phyloP scores from a whole-genome alignment of 2,329 filamentous ascomycete genomes.

The Microsporum canis region DNA sequence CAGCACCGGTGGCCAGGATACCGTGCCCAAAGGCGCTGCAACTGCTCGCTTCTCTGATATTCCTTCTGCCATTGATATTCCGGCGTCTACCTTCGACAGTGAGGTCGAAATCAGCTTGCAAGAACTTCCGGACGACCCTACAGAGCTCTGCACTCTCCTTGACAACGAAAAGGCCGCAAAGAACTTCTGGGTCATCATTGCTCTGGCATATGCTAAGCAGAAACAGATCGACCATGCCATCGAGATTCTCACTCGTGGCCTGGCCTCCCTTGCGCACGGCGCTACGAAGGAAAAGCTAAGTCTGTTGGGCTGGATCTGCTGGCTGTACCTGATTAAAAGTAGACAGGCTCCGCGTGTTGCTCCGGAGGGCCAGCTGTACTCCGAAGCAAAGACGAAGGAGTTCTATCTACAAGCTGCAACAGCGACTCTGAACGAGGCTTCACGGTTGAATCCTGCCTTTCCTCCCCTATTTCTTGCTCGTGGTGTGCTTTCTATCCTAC shows the following conservation, averaged over 20 bases:
- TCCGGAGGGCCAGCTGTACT: constrained; percentile 51
- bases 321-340: constrained; percentile 84
- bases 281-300: constrained; percentile 73
- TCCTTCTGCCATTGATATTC: constrained; percentile 52
- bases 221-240: constrained; percentile 77
- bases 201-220: constrained; percentile 92
- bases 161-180: constrained; percentile 89
- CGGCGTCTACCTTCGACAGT: constrained; percentile 49
- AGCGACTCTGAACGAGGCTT: constrained; percentile 85
- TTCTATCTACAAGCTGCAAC: constrained; percentile 87
- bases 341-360: constrained; percentile 62
- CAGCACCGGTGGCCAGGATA: constrained; percentile 30
- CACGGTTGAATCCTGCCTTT: constrained; percentile 82
- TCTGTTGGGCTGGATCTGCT: constrained; percentile 73
- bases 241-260: constrained; percentile 59
- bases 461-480: constrained; percentile 83
- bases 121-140: constrained; percentile 83
- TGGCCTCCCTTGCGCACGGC: constrained; percentile 57
- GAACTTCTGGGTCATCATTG: constrained; percentile 96
- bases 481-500: constrained; percentile 76
- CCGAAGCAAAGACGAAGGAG: constrained; percentile 82
- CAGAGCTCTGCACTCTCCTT: constrained; percentile 85
- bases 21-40: constrained; percentile 19
- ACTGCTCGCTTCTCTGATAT: constrained; percentile 49
- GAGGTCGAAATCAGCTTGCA: constrained; percentile 87